Base-by-base conservation (phyloP, 208 protist genomes). In the Leishmania gerbilli region DNA sequence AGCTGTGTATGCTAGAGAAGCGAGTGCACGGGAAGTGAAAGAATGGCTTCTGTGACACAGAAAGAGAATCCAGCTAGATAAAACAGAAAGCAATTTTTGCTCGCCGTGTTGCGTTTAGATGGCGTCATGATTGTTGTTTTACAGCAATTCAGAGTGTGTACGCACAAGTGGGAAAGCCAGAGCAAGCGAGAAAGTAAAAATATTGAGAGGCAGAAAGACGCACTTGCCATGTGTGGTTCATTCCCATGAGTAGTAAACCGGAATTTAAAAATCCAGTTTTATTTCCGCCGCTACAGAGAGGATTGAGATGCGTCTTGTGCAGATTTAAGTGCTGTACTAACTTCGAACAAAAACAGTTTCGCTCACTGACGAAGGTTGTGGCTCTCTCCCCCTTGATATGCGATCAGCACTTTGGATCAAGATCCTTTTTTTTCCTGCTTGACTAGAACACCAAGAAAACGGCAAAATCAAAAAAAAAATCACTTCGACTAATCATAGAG, bases 381-480 rank as follows among this genome's bases (percentile, higher is more conserved):
- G 31, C 0, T 11, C 24, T 64, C 7, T 62, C 37, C 31, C 49
- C 3, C 37, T 74, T 51, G 8, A n/a, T 31, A 15, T 21, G 42
- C 40, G 17, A 24, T n/a, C 65, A 53, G 1, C 51, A 53, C 40
- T 74, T 74, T 34, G 15, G 5, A 60, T 21, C 4, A 76, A n/a
- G 9, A 53, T 21, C 74, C 65, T 56, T 42, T 84, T 84, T 76
- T 65, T 40, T 27, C 76, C 0, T 40, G 27, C 37, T n/a, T 77
- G 71, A 65, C 71, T 42, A 56, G 47, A 77, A 71, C 9, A 62
- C 51, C 27, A 24, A 51, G 15, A 71, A 71, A 78, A 74, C 65
- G 67, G 34, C 71, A 71, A 79, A 49, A 53, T n/a, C n/a, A 49
- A 13, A 2, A 81, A 82, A 76, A 42, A 86, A 82, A 79, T 79